Evolutionary conservation across 2,329 filamentous ascomycete genomes (phyloP).

Genomic region (Ascochyta clinopodiicola): DNA sequence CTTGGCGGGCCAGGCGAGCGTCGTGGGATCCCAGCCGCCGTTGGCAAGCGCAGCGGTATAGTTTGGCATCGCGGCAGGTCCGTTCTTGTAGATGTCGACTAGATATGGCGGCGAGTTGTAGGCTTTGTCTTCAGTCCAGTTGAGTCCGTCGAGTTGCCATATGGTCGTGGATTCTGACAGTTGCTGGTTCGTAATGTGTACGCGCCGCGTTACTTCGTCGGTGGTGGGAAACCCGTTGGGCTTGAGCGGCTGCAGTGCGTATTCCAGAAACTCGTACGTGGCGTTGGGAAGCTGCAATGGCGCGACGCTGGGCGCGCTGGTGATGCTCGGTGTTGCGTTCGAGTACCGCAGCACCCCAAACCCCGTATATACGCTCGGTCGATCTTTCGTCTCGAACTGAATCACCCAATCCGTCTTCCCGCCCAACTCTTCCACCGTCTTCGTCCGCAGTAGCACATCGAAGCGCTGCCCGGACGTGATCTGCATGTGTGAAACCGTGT

Average conservation of each 20-base stretch:
- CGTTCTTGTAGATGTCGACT: slow-evolving; percentile 60
- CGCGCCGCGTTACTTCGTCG: slow-evolving; percentile 44
- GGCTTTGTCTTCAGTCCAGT: slow-evolving; percentile 24
- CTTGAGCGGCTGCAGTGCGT: slow-evolving; percentile 44
- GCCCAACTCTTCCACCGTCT: slow-evolving; percentile 55
- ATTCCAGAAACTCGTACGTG: slow-evolving; percentile 49
- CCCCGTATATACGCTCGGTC: slow-evolving; percentile 54
- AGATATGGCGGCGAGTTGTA: slow-evolving; percentile 54
- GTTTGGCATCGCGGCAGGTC: slow-evolving; percentile 56
- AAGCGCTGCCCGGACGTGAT: slow-evolving; percentile 67
- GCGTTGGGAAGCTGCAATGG: slow-evolving; percentile 42
- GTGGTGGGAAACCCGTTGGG: slow-evolving; percentile 43
- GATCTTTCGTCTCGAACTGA: slow-evolving; percentile 59
- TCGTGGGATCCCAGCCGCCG: slow-evolving; percentile 61
- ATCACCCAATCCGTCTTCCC: slow-evolving; percentile 52
- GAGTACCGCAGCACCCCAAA: slow-evolving; percentile 57
- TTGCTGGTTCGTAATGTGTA: slow-evolving; percentile 38
- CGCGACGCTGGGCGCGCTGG: slow-evolving; percentile 20
- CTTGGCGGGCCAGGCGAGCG: slow-evolving; percentile 59
- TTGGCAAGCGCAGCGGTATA: slow-evolving; percentile 59
- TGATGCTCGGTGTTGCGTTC: slow-evolving; percentile 6
- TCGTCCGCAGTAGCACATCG: slow-evolving; percentile 62
- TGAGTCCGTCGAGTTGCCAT: slow-evolving; percentile 34
- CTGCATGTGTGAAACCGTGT: slow-evolving; percentile 59
- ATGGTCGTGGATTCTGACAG: slow-evolving; percentile 23